Evolutionary conservation across 345 rosid species (phyloP).

Genomic region (Viola odorata): DNA sequence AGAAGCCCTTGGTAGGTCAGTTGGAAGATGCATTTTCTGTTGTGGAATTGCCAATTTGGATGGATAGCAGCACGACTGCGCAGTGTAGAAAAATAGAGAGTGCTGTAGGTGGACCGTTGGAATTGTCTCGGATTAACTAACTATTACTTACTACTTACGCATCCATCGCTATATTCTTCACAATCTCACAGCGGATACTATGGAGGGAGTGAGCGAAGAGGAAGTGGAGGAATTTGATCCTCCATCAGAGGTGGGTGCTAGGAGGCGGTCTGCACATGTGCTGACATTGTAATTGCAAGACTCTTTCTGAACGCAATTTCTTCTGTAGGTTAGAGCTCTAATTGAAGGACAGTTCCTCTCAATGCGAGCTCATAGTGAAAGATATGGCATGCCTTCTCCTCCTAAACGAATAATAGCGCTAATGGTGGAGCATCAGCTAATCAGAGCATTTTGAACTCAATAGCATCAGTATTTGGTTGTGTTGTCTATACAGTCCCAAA

Average conservation of each 20-base stretch:
- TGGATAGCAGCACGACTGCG: conserved; percentile 80
- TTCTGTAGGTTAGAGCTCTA: conserved; percentile 70
- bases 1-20: conserved; percentile 52
- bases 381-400: conserved; percentile 87
- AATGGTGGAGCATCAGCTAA: conserved; percentile 92
- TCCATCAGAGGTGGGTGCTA: conserved; percentile 64
- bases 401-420: conserved; percentile 80
- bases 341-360: conserved; percentile 88
- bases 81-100: conserved; percentile 87
- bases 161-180: conserved; percentile 63
- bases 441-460: conserved; percentile 48
- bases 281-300: not conserved
- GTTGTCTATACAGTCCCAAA: conserved; percentile 77
- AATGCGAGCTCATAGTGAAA: conserved; percentile 79
- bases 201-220: conserved; percentile 39
- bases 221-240: conserved; percentile 77
- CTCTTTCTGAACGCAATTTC: not conserved
- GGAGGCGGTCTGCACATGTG: not conserved
- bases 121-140: conserved; percentile 39
- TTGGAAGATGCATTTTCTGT: conserved; percentile 56
- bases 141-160: conserved; percentile 22
- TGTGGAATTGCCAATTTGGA: conserved; percentile 84
- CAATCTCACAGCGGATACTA: conserved; percentile 43
- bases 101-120: conserved; percentile 83
- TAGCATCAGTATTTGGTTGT: conserved; percentile 74